A percentile compares a stretch with the other conserved stretches of the same genome.
phyloP scores from a whole-genome alignment of 257 asterid species.

The Penstemon newberryi region DNA sequence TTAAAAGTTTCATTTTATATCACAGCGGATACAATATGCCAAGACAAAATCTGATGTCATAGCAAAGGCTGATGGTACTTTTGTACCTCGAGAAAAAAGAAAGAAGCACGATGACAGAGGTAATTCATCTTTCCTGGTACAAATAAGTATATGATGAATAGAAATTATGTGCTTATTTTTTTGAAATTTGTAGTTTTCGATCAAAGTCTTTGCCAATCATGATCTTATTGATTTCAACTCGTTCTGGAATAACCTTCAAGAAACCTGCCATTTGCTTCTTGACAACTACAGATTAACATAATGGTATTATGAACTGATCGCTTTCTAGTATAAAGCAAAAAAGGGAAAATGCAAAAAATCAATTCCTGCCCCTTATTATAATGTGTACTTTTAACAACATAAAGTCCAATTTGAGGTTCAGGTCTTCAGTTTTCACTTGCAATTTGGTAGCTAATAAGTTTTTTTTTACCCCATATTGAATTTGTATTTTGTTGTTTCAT shows the following conservation, averaged over 20 bases:
- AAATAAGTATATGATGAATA: constrained; percentile 7
- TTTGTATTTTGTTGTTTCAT: not conserved
- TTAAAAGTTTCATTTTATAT: constrained; percentile 12
- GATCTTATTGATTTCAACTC: not conserved
- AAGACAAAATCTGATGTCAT: constrained; percentile 88
- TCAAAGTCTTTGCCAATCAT: not conserved
- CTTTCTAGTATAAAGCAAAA: too few relatives aligned
- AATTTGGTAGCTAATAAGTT: too few relatives aligned
- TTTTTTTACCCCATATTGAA: not conserved
- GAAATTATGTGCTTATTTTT: constrained; percentile 1
- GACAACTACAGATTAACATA: not conserved
- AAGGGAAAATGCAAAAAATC: too few relatives aligned
- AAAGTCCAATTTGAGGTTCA: not conserved
- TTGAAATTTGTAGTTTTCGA: not conserved
- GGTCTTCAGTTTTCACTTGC: not conserved
- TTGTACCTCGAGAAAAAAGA: constrained; percentile 86
- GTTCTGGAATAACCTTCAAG: not conserved
- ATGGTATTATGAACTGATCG: not conserved
- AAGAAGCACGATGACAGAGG: constrained; percentile 96
- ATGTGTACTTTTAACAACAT: not conserved
- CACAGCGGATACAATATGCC: constrained; percentile 89
- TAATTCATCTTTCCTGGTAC: constrained; percentile 29
- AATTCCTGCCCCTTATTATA: too few relatives aligned
- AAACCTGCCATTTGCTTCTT: not conserved
- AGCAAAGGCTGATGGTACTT: constrained; percentile 91